Base-by-base conservation (phyloP, 129 eudicot species). In the Lactuca saligna region DNA sequence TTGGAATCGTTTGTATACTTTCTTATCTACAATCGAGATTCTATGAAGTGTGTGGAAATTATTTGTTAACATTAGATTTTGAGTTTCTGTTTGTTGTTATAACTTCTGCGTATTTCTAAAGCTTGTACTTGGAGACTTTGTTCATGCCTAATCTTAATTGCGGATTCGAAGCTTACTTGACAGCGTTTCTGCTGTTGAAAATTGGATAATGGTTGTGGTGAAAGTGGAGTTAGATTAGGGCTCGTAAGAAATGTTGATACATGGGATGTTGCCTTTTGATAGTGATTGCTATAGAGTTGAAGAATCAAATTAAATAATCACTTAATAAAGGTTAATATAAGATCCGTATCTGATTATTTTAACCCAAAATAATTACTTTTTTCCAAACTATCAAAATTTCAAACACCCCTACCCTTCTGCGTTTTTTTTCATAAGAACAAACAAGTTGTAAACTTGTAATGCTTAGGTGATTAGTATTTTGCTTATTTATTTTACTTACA, bases 51-150 rank as follows among this genome's bases (percentile, higher is more conserved):
- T 20, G 20, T 7, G 60, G 35, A 51, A 56, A 25, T 69, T 39
- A 13, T 6, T 4, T 58, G 33, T n/a, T 57, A 41, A 53, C 8
- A 39, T 29, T 42, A 17, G 38, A 42, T 57, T 29, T 57, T 35
- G 62, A 57, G 39, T 56, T 56, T 10, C 4, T 57, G 4, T 20
- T 20, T 20, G 20, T 20, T 46, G 29, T 25, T 8, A 48, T 13
- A 13, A 54, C 54, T 8, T 54, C 39, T 62, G 69, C 17, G 54
- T 61, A 12, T 61, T 51, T 34, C 6, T 59, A 5, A 70, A 9
- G 17, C 64, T 0, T 48, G 5, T 9, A 10, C 48, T 48, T 71
- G 16, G 34, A 37, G 16, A 20, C 41, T 50, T 20, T 69, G 2
- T 69, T 35, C 3, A 8, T 16, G 58, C 49, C 15, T 58, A 32